Conservation (phyloP, 2,329 filamentous ascomycete species). For the Eutypella sp. region DNA sequence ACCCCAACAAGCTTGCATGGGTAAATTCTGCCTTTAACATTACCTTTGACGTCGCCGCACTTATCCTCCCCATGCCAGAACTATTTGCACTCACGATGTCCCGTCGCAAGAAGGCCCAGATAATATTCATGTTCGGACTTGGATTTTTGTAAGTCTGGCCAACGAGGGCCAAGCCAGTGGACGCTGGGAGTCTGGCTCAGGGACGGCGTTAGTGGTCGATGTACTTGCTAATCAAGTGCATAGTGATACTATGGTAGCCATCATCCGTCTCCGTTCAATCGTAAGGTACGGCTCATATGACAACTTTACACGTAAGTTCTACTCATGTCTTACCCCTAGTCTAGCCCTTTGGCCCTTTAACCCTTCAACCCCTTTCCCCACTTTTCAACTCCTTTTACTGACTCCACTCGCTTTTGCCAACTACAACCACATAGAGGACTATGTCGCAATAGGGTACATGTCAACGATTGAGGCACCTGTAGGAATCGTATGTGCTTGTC, state of each 20-base stretch:
- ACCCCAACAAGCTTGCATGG: slow-evolving; percentile 17
- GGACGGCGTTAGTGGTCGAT: no score
- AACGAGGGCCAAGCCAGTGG: not conserved
- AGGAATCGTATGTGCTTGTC: slow-evolving; percentile 16
- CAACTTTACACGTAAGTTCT: not conserved
- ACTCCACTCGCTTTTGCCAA: not conserved
- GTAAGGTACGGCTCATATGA: slow-evolving; percentile 2
- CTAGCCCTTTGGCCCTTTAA: not conserved
- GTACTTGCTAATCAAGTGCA: no score
- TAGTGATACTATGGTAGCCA: slow-evolving; percentile 16
- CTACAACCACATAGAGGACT: slow-evolving; percentile 4
- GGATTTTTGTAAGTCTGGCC: slow-evolving; percentile 12
- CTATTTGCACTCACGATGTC: slow-evolving; percentile 12
- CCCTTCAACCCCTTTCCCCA: not conserved
- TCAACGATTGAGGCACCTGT: slow-evolving; percentile 18
- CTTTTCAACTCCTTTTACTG: not conserved
- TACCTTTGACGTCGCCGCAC: slow-evolving; percentile 11
- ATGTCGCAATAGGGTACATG: slow-evolving; percentile 11
- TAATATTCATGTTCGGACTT: slow-evolving; percentile 16
- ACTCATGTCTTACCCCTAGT: not conserved
- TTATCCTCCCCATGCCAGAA: slow-evolving; percentile 15
- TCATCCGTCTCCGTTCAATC: slow-evolving; percentile 14
- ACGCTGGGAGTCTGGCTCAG: not conserved
- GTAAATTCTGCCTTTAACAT: slow-evolving; percentile 14
- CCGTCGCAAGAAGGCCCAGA: slow-evolving; percentile 13